These are phyloP conservation scores for Mayamaea pseudoterrestris DNA, from an alignment of 108 stramenopile genomes.

Conservation along the genomic window DNA sequence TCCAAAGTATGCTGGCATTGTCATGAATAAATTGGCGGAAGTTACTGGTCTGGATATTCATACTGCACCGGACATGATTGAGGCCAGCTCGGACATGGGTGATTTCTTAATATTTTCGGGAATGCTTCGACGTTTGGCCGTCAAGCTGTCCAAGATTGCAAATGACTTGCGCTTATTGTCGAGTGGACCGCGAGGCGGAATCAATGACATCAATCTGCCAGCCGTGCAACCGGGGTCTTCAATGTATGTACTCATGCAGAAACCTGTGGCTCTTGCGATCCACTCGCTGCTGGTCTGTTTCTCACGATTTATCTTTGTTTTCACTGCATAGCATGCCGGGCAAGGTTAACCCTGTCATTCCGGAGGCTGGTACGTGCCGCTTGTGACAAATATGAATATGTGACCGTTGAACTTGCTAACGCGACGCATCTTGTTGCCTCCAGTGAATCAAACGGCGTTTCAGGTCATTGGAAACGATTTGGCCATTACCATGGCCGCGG, in stretches of 20 bases:
- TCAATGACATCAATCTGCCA: constrained; percentile 50
- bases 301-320: neutral
- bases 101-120: constrained; percentile 40
- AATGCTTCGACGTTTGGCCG: constrained; percentile 34
- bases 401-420: too few relatives aligned
- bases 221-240: constrained; percentile 60
- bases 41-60: constrained; percentile 37
- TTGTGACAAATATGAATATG: too few relatives aligned
- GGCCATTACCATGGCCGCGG: constrained; percentile 44
- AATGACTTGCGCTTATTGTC: constrained; percentile 58
- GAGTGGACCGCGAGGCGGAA: constrained; percentile 49
- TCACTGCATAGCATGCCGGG: constrained; percentile 19
- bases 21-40: constrained; percentile 31
- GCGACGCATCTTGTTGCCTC: too few relatives aligned
- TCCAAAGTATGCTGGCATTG: constrained; percentile 29
- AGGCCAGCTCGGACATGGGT: constrained; percentile 52
- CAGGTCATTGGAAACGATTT: constrained; percentile 62
- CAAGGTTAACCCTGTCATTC: constrained; percentile 70
- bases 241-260: constrained; percentile 5
- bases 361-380: too few relatives aligned
- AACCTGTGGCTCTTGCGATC: too few relatives aligned
- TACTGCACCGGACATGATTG: constrained; percentile 54
- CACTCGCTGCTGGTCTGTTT: neutral
- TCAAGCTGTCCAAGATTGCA: constrained; percentile 54
- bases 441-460: constrained; percentile 48